Evolutionary conservation across 108 stramenopile species (phyloP), one percentile per base, ranked within the genome.

Genomic region (Ochromonas danica): DNA sequence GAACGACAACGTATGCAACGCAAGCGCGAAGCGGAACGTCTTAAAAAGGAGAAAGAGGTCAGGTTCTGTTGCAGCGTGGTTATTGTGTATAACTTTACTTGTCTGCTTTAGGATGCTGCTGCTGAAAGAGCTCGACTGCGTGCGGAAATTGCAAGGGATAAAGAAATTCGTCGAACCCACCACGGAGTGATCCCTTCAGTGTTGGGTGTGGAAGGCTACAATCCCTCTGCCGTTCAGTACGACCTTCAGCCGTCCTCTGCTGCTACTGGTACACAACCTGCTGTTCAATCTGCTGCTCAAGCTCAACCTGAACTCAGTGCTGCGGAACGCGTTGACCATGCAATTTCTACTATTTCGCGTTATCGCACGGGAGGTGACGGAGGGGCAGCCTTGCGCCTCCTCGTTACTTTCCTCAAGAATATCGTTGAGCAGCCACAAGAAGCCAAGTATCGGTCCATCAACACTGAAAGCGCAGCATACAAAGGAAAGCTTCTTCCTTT

Each of bases 401-500:
- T 95, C 17, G 82, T 87, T 45, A 83, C 88, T 0, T 94, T 93
- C 79, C 84, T 96, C 60, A 90, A 90, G 80, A 96, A 95, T 80
- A 89, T 93, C 14, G 91, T 89, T 30, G 92, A 94, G 62, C 84
- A 94, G 43, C 94, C 95, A 0, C 86, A 86, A 43, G 87, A 88
- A 40, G 78, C 82, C 40, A 88, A 88, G 72, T 95, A 87, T 89
- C 85, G 87, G 71, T 88, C 84, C 43, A 94, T 94, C 80, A 96
- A 94, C 82, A 91, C 91, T 86, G 95, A 96, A 67, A 96, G 92
- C 85, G 95, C 94, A 60, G 93, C 91, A 27, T 96, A 86, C 89
- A 94, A 92, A 78, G 86, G 85, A 36, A 93, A 91, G 79, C 91
- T 96, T 42, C 90, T 91, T 81, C 90, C 91, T 14, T 90, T 94